These are phyloP conservation scores for Ramaria rubella DNA, from an alignment of 768 basidiomycete genomes.

Conservation along the genomic window DNA sequence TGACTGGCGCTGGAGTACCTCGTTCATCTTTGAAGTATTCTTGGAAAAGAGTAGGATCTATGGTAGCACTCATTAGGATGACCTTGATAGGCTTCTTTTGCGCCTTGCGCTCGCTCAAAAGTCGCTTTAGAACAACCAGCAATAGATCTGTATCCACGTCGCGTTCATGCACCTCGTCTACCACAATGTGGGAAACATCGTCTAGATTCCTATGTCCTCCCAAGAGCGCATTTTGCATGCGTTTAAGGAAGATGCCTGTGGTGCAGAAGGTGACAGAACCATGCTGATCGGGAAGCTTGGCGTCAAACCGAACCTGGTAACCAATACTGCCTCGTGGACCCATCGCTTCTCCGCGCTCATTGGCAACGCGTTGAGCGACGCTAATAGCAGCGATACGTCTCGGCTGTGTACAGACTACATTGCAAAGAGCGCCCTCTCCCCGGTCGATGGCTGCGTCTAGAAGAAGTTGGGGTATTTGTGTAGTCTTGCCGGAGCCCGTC, in stretches of 20 bases:
- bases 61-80: constrained; percentile 93
- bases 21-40: constrained; percentile 69
- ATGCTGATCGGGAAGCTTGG: constrained; percentile 67
- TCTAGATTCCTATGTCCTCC: constrained; percentile 50
- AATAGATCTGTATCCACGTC: constrained; percentile 89
- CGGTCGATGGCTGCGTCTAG: constrained; percentile 74
- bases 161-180: constrained; percentile 95
- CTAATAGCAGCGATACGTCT: constrained; percentile 87
- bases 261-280: constrained; percentile 92
- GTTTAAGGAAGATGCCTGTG: constrained; percentile 82
- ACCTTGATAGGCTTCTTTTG: constrained; percentile 73
- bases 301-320: constrained; percentile 89
- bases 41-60: constrained; percentile 85
- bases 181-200: constrained; percentile 80
- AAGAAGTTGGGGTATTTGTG: constrained; percentile 89
- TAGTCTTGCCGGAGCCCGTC: constrained; percentile 91
- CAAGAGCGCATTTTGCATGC: constrained; percentile 47
- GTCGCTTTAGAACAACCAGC: constrained; percentile 80
- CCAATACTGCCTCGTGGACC: constrained; percentile 64
- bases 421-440: constrained; percentile 79
- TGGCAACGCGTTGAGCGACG: constrained; percentile 85
- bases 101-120: constrained; percentile 66
- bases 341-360: constrained; percentile 69
- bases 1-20: constrained; percentile 56
- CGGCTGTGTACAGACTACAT: constrained; percentile 91